Percentiles rank a stretch among this genome's conserved stretches.
These are phyloP conservation scores for Lodderomyces beijingensis DNA, from an alignment of 1,139 yeast species.

Conservation along the genomic window DNA sequence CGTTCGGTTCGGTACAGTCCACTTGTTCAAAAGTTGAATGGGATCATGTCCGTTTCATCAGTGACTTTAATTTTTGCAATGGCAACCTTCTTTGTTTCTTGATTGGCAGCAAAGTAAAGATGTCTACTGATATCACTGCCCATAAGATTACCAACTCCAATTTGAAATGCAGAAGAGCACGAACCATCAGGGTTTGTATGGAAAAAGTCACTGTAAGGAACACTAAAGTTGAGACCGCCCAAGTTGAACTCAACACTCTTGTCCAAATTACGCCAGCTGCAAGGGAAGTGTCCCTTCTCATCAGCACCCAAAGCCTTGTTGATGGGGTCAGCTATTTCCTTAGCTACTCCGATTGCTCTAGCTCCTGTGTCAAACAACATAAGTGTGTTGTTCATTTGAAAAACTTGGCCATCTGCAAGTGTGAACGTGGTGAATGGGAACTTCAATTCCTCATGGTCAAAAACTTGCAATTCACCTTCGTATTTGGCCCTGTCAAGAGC, in stretches of 20 bases:
- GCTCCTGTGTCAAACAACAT: conserved; percentile 1
- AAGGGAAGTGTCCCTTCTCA: neutral
- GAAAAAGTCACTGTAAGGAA: conserved; percentile 1
- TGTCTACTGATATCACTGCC: no score
- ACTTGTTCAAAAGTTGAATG: no score
- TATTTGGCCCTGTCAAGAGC: conserved; percentile 26
- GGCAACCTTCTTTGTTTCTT: no score
- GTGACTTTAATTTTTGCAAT: no score
- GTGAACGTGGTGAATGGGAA: neutral
- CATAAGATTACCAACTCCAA: no score
- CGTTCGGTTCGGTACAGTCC: no score
- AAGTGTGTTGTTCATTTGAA: neutral
- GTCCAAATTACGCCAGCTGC: neutral
- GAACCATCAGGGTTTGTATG: no score
- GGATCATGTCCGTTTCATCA: no score
- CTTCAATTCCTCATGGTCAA: conserved; percentile 1
- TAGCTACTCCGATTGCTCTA: neutral
- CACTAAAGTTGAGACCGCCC: conserved; percentile 1
- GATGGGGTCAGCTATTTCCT: neutral
- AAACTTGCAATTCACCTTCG: conserved; percentile 16
- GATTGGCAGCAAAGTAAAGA: no score
- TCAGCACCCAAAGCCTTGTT: neutral
- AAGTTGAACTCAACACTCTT: neutral
- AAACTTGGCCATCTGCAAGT: conserved; percentile 1
- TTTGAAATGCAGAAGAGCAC: no score